phyloP scores from a whole-genome alignment of 371 early-diverging fungal species.

The Syncephalis fuscata region DNA sequence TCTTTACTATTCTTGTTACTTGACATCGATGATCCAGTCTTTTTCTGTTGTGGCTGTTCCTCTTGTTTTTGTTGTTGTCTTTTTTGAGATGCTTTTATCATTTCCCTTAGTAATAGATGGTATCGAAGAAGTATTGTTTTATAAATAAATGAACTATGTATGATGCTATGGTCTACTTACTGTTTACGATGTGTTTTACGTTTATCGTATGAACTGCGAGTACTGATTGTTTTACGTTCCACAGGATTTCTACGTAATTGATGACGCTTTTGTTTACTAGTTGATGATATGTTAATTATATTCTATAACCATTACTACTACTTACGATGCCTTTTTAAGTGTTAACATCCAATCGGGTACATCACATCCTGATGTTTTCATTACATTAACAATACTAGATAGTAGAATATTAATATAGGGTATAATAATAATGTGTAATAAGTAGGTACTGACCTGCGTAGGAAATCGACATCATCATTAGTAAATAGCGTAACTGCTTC shows the following conservation, averaged over 20 bases:
- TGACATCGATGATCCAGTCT: too few relatives aligned
- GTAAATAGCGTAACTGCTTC: slow-evolving; percentile 82
- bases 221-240: slow-evolving; percentile 43
- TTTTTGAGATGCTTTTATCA: too few relatives aligned
- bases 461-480: slow-evolving; percentile 75
- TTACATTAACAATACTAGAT: slow-evolving; percentile 79
- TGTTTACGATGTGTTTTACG: slow-evolving; percentile 23
- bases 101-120: too few relatives aligned
- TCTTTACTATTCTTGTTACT: too few relatives aligned
- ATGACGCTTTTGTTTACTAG: slow-evolving; percentile 34
- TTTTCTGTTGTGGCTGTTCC: too few relatives aligned
- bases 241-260: slow-evolving; percentile 42
- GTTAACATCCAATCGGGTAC: slow-evolving; percentile 94
- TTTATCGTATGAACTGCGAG: slow-evolving; percentile 41
- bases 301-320: too few relatives aligned
- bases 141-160: background rate
- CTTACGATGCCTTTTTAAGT: slow-evolving; percentile 54
- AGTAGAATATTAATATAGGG: slow-evolving; percentile 5
- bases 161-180: background rate
- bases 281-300: background rate
- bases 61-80: too few relatives aligned
- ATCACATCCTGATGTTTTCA: slow-evolving; percentile 88
- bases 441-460: slow-evolving; percentile 37
- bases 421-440: slow-evolving; percentile 6
- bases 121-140: too few relatives aligned